A percentile compares a stretch with the other conserved stretches of the same genome.
Conservation (phyloP, 345 rosid genomes). For the Bruguiera sexangula region DNA sequence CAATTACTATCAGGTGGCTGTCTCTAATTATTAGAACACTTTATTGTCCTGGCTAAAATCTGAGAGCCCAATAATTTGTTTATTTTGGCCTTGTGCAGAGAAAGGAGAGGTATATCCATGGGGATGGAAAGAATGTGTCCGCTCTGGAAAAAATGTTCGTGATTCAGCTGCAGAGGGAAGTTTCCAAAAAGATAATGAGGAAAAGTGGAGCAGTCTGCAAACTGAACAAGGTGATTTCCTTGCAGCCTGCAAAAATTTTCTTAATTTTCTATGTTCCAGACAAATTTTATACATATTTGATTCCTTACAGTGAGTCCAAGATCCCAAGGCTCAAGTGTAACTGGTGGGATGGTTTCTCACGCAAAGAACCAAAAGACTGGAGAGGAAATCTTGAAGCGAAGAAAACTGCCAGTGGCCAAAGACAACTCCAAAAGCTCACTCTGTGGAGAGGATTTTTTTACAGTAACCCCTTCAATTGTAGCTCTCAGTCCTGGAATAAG, state of each 20-base stretch:
- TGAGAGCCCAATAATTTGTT: background rate
- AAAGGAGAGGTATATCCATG: constrained; percentile 70
- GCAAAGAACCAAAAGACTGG: constrained; percentile 37
- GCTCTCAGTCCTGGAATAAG: constrained; percentile 64
- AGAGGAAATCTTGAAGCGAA: constrained; percentile 57
- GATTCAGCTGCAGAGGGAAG: constrained; percentile 36
- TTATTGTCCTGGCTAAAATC: constrained; percentile 2
- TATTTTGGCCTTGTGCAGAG: constrained; percentile 34
- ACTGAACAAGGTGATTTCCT: constrained; percentile 48
- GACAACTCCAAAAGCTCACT: constrained; percentile 47
- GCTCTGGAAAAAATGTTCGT: constrained; percentile 36
- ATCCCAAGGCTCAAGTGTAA: constrained; percentile 35
- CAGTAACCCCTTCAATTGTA: constrained; percentile 48
- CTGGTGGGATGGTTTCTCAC: constrained; percentile 25
- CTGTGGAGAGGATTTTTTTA: constrained; percentile 53
- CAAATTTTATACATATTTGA: background rate
- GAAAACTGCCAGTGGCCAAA: constrained; percentile 49
- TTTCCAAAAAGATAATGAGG: constrained; percentile 37
- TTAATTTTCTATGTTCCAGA: background rate
- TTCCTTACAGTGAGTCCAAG: constrained; percentile 36
- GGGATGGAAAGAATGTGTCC: constrained; percentile 98
- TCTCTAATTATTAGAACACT: background rate
- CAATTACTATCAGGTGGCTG: background rate
- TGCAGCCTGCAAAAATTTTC: background rate
- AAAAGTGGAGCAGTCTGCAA: constrained; percentile 34